Evolutionary conservation across 768 basidiomycete species (phyloP), one percentile per base, ranked within the genome.

Genomic region (Mycena amicta): DNA sequence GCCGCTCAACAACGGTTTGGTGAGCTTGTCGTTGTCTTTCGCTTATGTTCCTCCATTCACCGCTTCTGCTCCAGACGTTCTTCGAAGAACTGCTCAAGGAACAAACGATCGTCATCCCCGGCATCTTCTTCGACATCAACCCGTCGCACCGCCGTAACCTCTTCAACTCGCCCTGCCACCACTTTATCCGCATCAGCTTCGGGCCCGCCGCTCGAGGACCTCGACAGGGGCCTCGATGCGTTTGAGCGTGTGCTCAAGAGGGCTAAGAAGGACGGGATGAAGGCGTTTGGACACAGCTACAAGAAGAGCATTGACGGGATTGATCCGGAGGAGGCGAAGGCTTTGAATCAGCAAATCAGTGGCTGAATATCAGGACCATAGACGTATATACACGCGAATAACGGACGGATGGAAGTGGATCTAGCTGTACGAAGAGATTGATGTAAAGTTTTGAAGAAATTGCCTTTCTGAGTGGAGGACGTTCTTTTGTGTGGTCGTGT

Each of bases 11-110:
- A 93, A 92, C 67, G 95, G 95, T 20, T 75, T 97, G 67, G 89
- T 91, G 60, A 5, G 74, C 67, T 30, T 23, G 27, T 11, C 39
- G 15, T 27, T 33, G 46, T 29, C 47, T 37, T 22, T 37, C 33
- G 5, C 16, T 8, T 15, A 45, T 55, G 30, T 29, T 26, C 16
- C 11, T 16, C 20, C 26, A 12, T 15, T 47, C 22, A n/a, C 39
- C 11, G 45, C 37, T 13, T 18, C 45, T 3, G 39, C 12, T 23
- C 27, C 50, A 87, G 84, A 92, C 91, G 4, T 96, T 98, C 84
- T 98, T 98, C 68, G 94, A 96, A 68, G 94, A 95, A 72, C 77
- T 94, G 43, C 80, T 96, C 53, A 96, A 94, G 74, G 90, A 92
- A 73, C 82, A 92, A 73, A 90, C 92, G 11, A 94, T 94, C 62